These are phyloP conservation scores for Citrullus mucosospermus DNA, from an alignment of 306 rosid species.

Conservation along the genomic window DNA sequence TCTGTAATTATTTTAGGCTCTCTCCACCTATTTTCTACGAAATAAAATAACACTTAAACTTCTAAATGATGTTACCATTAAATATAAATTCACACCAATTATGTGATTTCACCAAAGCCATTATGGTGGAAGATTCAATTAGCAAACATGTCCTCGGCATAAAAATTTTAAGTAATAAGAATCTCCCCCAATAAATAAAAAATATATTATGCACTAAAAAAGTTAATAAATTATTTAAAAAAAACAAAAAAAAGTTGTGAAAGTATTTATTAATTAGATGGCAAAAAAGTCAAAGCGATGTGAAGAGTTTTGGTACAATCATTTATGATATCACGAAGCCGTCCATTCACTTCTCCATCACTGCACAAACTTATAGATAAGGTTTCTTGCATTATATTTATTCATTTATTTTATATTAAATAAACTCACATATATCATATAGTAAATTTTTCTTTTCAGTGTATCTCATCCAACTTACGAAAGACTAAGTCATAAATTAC, in stretches of 20 bases:
- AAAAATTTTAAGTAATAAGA: background rate
- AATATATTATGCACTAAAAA: background rate
- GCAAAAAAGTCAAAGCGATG: background rate
- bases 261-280: background rate
- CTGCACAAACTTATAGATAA: background rate
- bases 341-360: constrained; percentile 7
- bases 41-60: too few relatives aligned
- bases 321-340: constrained; percentile 5
- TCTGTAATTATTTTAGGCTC: too few relatives aligned
- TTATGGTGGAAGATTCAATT: background rate
- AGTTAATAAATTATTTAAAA: too few relatives aligned
- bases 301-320: background rate
- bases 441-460: too few relatives aligned
- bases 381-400: background rate
- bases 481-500: too few relatives aligned
- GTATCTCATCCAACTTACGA: too few relatives aligned
- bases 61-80: too few relatives aligned
- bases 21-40: too few relatives aligned
- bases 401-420: background rate
- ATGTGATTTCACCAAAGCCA: background rate
- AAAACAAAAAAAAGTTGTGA: background rate
- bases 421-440: background rate
- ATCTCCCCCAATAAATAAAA: background rate
- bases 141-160: background rate
- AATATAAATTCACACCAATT: too few relatives aligned